A percentile compares a stretch with the other conserved stretches of the same genome.
Evolutionary conservation across 768 basidiomycete species (phyloP).

Genomic region (Cantharellus cinnabarinus): DNA sequence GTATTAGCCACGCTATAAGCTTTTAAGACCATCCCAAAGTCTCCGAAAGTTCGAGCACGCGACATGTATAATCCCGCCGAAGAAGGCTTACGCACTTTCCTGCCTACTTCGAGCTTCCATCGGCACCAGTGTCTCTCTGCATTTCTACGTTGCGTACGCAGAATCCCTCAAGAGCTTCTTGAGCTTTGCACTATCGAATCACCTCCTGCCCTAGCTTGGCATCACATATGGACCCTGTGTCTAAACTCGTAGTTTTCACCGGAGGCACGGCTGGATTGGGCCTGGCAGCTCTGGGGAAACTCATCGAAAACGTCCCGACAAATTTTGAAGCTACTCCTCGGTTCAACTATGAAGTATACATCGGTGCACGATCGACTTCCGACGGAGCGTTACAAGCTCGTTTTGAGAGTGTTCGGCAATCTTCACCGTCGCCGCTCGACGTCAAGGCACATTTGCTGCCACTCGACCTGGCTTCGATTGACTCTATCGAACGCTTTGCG

Average conservation of each 20-base stretch:
- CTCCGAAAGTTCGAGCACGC: too few species aligned
- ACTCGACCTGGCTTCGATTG: constrained; percentile 2
- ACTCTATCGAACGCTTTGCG: constrained; percentile 5
- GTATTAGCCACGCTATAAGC: too few species aligned
- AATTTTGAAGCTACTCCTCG: neutral
- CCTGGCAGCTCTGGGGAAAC: neutral
- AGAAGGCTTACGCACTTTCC: too few species aligned
- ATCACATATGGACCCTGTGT: too few species aligned
- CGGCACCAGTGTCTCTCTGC: too few species aligned
- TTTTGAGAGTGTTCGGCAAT: neutral
- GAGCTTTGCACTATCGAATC: too few species aligned
- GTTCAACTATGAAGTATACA: neutral
- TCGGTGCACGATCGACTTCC: neutral
- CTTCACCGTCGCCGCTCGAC: constrained; percentile 3
- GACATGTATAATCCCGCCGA: too few species aligned
- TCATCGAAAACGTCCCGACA: neutral
- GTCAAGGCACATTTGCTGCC: neutral
- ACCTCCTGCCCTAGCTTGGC: too few species aligned
- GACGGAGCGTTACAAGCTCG: neutral
- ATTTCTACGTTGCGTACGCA: too few species aligned
- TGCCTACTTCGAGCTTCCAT: too few species aligned
- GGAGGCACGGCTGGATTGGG: neutral
- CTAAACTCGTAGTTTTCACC: neutral
- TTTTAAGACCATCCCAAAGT: too few species aligned
- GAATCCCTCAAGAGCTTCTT: too few species aligned